Percentiles rank a stretch among this genome's conserved stretches.
phyloP scores from a whole-genome alignment of 2,329 filamentous ascomycete genomes.

The Aspergillus sp. region DNA sequence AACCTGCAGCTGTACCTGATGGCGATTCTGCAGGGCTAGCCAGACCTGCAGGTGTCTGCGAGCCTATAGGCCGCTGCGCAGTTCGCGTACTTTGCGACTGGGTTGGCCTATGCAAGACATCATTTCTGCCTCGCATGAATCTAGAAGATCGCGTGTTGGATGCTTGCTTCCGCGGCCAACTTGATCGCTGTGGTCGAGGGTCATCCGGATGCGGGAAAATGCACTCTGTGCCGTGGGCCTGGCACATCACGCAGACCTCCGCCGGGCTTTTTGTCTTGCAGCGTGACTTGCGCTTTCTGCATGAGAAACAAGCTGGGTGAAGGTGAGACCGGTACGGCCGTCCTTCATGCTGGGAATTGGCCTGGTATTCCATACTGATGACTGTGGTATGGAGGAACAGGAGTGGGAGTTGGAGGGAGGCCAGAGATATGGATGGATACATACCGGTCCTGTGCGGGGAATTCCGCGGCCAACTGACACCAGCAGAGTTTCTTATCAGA shows the following conservation, averaged over 20 bases:
- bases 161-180: not conserved
- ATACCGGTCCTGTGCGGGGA: not conserved
- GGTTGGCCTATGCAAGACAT: not conserved
- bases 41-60: not conserved
- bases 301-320: conserved; percentile 54
- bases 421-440: not conserved
- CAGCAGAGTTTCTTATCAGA: not conserved
- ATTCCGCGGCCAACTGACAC: not conserved
- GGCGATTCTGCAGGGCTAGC: not conserved
- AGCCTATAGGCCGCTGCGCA: not conserved
- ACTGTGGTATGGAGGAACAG: not conserved
- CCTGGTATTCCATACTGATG: not conserved
- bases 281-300: conserved; percentile 54
- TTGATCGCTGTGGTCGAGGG: not conserved
- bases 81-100: not conserved
- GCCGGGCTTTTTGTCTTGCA: conserved; percentile 50
- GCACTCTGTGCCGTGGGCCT: conserved; percentile 51
- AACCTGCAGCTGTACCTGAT: not conserved
- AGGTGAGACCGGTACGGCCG: conserved; percentile 57
- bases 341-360: conserved; percentile 15
- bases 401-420: not conserved
- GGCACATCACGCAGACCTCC: conserved; percentile 51
- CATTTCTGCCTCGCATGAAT: not conserved
- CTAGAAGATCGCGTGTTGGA: not conserved
- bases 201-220: conserved; percentile 39